Evolutionary conservation across 2,329 filamentous ascomycete genomes (phyloP), one percentile per base, ranked within the genome.

Genomic region (Lasiodiplodia gonubiensis): DNA sequence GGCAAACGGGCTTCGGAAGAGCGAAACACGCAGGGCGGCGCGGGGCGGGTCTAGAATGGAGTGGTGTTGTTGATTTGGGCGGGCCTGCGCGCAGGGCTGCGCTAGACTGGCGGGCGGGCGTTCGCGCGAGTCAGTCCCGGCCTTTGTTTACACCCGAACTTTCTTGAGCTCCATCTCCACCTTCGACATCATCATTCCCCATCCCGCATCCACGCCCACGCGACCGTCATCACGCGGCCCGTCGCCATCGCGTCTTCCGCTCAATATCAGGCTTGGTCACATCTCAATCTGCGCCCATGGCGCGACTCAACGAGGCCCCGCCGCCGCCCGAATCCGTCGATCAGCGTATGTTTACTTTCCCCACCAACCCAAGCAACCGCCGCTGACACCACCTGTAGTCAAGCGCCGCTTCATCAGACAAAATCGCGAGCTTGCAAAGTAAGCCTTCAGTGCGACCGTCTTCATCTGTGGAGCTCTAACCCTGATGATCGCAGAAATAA

Each of bases 321-420:
- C 85, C 52, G 80, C 86, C 90, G 74, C 85, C 84, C 76, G 91
- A 93, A 80, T 89, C 84, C 76, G 80, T 92, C 72, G 91, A 94
- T 77, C 88, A 86, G 76, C 82, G 91, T 92, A 84, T 78, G 90
- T 86, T 72, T 67, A 64, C 66, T 12, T 49, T 21, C 23, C 35
- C 42, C 10, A 2, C 27, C 11, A 12, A n/a, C 30, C 59, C 49
- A 16, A 48, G 49, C 59, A 55, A 67, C 66, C 51, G 11, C 66
- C 30, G 27, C 66, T 67, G 18, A 67, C 46, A 39, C 12, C 18
- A n/a, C 12, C 37, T 57, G 30, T 73, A 94, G 91, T 94, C 68
- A 91, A 92, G 77, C 87, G 90, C 74, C 89, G 90, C 76, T 92
- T 94, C 75, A 83, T 94, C 73, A 87, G 92, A 66, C 92, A 95